These are phyloP conservation scores for Colletotrichum tamarilloi DNA, from an alignment of 2,329 filamentous ascomycete genomes.

Conservation along the genomic window DNA sequence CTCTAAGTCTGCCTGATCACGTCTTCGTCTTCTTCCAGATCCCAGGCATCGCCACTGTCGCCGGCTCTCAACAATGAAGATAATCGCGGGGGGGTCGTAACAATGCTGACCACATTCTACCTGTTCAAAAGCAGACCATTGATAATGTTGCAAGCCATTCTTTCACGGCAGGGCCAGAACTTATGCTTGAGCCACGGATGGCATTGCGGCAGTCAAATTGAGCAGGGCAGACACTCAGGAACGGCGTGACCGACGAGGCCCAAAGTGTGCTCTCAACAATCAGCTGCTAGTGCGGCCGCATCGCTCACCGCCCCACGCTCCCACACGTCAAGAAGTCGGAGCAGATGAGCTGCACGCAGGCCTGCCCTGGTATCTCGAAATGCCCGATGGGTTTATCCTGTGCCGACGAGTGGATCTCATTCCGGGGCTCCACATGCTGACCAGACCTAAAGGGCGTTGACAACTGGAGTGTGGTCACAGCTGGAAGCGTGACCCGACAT, in stretches of 20 bases:
- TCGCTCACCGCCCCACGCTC: background rate
- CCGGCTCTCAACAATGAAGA: no score
- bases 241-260: background rate
- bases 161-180: background rate
- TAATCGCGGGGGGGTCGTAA: no score
- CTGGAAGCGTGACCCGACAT: background rate
- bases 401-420: background rate
- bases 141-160: background rate
- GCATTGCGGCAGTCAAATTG: background rate
- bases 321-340: background rate
- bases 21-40: no score
- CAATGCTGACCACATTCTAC: no score
- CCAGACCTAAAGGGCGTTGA: background rate
- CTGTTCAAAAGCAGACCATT: background rate
- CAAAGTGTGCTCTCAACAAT: background rate
- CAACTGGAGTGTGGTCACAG: no score
- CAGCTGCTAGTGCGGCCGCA: background rate
- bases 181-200: background rate
- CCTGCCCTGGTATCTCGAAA: no score
- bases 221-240: background rate
- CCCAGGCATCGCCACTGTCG: no score
- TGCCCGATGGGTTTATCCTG: background rate
- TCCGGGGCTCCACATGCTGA: background rate
- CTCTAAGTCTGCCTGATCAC: no score
- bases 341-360: no score